Conservation (phyloP, 2,329 filamentous ascomycete species). For the Fusarium oxysporum region DNA sequence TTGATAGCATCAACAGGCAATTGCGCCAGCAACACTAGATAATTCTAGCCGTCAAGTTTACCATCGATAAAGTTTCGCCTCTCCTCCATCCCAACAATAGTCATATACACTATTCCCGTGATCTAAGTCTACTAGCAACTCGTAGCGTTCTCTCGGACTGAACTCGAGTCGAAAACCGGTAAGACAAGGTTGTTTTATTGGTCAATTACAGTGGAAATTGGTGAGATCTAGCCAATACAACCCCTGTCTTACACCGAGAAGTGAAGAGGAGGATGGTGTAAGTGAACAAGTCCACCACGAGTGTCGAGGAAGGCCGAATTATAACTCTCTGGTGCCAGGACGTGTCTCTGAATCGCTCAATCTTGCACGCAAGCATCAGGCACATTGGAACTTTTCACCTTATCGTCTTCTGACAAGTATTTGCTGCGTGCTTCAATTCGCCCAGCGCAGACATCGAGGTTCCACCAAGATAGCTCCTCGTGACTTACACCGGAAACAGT, state of each 20-base stretch:
- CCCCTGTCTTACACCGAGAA: constrained; percentile 34
- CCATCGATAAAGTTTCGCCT: constrained; percentile 26
- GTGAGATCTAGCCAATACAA: constrained; percentile 44
- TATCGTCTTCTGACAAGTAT: constrained; percentile 53
- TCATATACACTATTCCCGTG: constrained; percentile 25
- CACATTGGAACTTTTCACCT: constrained; percentile 56
- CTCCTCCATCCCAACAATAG: constrained; percentile 10
- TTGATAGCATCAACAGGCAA: constrained; percentile 5
- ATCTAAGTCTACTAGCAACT: constrained; percentile 18
- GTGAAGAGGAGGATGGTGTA: constrained; percentile 50
- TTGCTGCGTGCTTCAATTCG: constrained; percentile 53
- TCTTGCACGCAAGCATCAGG: constrained; percentile 54
- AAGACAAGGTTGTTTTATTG: constrained; percentile 46
- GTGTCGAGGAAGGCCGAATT: constrained; percentile 52
- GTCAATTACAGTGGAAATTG: constrained; percentile 35
- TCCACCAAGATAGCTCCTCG: constrained; percentile 54
- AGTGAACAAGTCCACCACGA: constrained; percentile 52
- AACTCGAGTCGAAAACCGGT: constrained; percentile 44
- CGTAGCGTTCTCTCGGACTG: constrained; percentile 26
- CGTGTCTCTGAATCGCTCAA: constrained; percentile 53
- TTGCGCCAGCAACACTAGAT: constrained; percentile 12
- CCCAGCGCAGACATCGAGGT: constrained; percentile 52
- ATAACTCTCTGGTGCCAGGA: constrained; percentile 55
- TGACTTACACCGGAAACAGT: constrained; percentile 53
- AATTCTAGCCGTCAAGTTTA: constrained; percentile 5